These are phyloP conservation scores for Angophora floribunda DNA, from an alignment of 345 rosid genomes.

Conservation along the genomic window DNA sequence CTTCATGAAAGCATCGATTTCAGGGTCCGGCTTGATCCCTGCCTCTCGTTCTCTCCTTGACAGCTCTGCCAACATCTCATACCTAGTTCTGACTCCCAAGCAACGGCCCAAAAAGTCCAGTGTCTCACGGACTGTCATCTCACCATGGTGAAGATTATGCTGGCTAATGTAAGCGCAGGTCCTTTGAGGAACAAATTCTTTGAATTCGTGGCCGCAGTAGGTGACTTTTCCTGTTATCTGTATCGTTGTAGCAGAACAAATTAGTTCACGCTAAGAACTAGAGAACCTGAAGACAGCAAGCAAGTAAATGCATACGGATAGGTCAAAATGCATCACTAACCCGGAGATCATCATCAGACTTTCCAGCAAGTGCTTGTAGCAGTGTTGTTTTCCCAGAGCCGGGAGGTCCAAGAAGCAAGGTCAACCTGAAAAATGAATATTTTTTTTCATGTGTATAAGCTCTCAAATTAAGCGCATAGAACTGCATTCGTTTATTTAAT, in stretches of 20 bases:
- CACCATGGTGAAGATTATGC: slow-evolving; percentile 29
- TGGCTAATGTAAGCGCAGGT: slow-evolving; percentile 34
- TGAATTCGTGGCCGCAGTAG: slow-evolving; percentile 33
- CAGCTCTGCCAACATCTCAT: slow-evolving; percentile 17
- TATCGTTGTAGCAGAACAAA: not conserved
- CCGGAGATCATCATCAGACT: slow-evolving; percentile 13
- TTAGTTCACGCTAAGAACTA: no score
- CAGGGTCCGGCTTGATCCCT: slow-evolving; percentile 25
- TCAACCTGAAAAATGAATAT: slow-evolving; percentile 9
- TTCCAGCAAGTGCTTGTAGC: slow-evolving; percentile 25
- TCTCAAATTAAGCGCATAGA: not conserved
- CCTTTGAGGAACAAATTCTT: slow-evolving; percentile 31
- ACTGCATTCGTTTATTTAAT: not conserved
- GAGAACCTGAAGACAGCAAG: not conserved
- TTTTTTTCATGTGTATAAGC: not conserved
- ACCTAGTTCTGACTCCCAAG: slow-evolving; percentile 26
- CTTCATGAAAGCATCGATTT: slow-evolving; percentile 21
- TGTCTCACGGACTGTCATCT: slow-evolving; percentile 35
- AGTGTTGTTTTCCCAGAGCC: slow-evolving; percentile 32
- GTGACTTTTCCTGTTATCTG: slow-evolving; percentile 25
- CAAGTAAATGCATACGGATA: not conserved
- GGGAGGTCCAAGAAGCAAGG: slow-evolving; percentile 36
- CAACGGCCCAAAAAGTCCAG: slow-evolving; percentile 29
- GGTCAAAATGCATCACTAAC: not conserved
- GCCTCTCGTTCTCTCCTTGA: slow-evolving; percentile 27